Evolutionary conservation across 257 asterid genomes (phyloP).

Genomic region (Solanum gracilifrons): DNA sequence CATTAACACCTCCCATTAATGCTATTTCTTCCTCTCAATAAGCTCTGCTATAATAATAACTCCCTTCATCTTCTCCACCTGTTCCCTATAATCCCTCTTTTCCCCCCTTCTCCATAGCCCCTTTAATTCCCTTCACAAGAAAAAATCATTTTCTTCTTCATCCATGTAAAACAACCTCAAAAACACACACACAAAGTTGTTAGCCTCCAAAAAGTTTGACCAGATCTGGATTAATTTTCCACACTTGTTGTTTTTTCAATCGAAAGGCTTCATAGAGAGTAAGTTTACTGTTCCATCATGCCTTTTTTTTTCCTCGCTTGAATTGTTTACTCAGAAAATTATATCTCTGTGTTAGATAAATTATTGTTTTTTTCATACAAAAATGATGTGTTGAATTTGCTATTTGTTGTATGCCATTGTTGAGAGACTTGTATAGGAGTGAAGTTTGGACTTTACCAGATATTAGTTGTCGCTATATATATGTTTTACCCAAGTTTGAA

Average conservation of each 20-base stretch:
- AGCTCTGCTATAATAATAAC: constrained; percentile 49
- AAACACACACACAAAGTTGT: not conserved
- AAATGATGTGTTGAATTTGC: not conserved
- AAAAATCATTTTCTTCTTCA: not conserved
- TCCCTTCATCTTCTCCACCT: constrained; percentile 24
- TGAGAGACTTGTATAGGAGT: not conserved
- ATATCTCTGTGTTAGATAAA: not conserved
- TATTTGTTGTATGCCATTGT: not conserved
- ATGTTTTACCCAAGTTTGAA: not conserved
- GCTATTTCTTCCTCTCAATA: constrained; percentile 69
- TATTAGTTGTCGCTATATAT: not conserved
- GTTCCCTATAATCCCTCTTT: not conserved
- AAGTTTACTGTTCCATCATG: not conserved
- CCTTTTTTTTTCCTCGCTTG: not conserved
- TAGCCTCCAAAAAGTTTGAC: not conserved
- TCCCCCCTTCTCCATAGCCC: constrained; percentile 6
- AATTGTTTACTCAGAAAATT: not conserved
- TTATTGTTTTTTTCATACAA: not conserved
- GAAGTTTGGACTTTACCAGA: not conserved
- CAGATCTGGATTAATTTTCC: not conserved
- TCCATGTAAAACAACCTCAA: not conserved
- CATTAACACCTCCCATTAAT: constrained; percentile 46
- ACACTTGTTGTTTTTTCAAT: not conserved
- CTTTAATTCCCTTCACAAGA: constrained; percentile 76
- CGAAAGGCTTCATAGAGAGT: not conserved